phyloP scores from a whole-genome alignment of 306 rosid species.

The Gillenia trifoliata region DNA sequence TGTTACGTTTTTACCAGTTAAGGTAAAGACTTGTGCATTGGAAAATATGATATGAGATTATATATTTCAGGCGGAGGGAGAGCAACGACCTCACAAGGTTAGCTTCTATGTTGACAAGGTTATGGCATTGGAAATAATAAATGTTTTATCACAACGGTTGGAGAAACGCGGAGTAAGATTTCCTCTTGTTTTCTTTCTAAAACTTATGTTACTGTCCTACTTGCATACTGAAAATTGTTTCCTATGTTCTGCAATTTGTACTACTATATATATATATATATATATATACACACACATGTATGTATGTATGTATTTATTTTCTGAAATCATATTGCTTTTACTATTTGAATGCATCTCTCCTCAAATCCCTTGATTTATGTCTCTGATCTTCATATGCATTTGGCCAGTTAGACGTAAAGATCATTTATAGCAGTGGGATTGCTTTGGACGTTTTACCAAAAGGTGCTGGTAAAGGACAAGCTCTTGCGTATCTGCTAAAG shows the following conservation, averaged over 20 bases:
- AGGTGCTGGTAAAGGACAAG: conserved; percentile 99
- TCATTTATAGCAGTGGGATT: conserved; percentile 88
- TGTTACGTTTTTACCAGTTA: background rate
- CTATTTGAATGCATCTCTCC: conserved; percentile 5
- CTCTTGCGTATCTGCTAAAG: conserved; percentile 86
- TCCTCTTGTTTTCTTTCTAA: background rate
- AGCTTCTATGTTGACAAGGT: conserved; percentile 74
- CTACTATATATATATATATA: background rate
- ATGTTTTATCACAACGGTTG: conserved; percentile 44
- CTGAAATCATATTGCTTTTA: background rate
- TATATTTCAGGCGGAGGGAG: conserved; percentile 61
- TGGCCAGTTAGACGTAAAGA: conserved; percentile 68
- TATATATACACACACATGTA: too few relatives aligned
- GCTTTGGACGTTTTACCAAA: conserved; percentile 86
- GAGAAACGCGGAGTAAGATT: conserved; percentile 60
- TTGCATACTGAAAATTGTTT: background rate
- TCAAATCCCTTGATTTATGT: background rate
- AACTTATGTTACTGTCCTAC: background rate
- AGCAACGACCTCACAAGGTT: conserved; percentile 79
- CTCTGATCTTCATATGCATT: conserved; percentile 16
- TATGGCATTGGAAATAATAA: conserved; percentile 39
- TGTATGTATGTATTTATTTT: background rate
- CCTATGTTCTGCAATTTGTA: background rate
- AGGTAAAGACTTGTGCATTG: background rate
- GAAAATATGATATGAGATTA: conserved; percentile 18